phyloP scores from a whole-genome alignment of 2,329 filamentous ascomycete genomes.

The Pyricularia pennisetigena region DNA sequence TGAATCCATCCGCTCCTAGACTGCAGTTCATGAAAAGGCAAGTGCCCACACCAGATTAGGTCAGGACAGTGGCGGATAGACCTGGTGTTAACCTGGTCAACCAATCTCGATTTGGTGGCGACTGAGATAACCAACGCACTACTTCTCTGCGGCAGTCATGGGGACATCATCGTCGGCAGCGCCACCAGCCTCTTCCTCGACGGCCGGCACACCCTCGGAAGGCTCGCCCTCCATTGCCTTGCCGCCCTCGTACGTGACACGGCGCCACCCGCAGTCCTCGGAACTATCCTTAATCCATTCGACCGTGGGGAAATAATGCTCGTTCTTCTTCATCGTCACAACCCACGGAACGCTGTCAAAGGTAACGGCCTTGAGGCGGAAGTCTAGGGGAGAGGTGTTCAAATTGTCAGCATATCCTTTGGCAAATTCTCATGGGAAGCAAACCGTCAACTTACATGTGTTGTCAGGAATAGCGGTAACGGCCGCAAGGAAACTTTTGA shows the following conservation, averaged over 20 bases:
- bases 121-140: not conserved
- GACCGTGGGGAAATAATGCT: slow-evolving; percentile 78
- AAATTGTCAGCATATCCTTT: not conserved
- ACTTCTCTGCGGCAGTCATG: not conserved
- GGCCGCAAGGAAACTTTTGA: slow-evolving; percentile 70
- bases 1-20: not conserved
- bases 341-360: slow-evolving; percentile 99
- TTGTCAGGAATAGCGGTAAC: slow-evolving; percentile 89
- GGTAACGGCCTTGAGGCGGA: slow-evolving; percentile 92
- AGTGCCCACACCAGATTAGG: not conserved
- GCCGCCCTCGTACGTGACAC: slow-evolving; percentile 51
- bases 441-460: slow-evolving; percentile 52
- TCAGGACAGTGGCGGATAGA: too few relatives aligned
- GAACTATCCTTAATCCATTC: slow-evolving; percentile 57
- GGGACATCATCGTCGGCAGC: slow-evolving; percentile 19
- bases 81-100: too few relatives aligned
- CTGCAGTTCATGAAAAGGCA: not conserved
- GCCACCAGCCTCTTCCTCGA: slow-evolving; percentile 29
- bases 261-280: slow-evolving; percentile 51
- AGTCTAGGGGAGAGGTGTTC: slow-evolving; percentile 43
- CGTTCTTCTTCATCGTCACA: slow-evolving; percentile 99
- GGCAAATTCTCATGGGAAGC: not conserved
- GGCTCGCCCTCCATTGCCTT: slow-evolving; percentile 44
- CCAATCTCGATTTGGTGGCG: too few relatives aligned
- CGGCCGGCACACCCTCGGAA: slow-evolving; percentile 33